A percentile compares a stretch with the other conserved stretches of the same genome.
phyloP scores from a whole-genome alignment of 2,329 filamentous ascomycete genomes.

The Xylariales sp. region DNA sequence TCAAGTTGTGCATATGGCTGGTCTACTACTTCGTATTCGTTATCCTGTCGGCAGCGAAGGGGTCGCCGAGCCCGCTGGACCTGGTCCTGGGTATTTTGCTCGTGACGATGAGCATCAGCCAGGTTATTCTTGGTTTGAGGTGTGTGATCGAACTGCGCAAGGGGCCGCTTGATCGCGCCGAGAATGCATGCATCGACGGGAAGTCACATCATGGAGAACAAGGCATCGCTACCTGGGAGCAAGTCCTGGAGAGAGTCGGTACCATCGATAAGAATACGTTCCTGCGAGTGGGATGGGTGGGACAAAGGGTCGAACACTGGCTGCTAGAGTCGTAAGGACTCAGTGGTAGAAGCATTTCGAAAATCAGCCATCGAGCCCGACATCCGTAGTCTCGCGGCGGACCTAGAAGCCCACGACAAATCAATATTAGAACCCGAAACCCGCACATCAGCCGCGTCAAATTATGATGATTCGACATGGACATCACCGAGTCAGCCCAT shows the following conservation, averaged over 20 bases:
- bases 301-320: neutral
- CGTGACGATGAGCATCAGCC: slow-evolving; percentile 6
- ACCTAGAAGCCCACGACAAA: neutral
- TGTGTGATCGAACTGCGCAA: slow-evolving; percentile 11
- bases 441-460: neutral
- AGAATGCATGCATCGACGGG: neutral
- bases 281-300: neutral
- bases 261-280: neutral
- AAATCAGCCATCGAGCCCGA: too few species aligned
- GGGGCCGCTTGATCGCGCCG: slow-evolving; percentile 1
- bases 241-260: slow-evolving; percentile 5
- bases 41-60: slow-evolving; percentile 4
- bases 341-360: neutral
- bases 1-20: slow-evolving; percentile 15
- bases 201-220: neutral
- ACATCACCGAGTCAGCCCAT: neutral
- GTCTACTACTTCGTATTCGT: slow-evolving; percentile 11
- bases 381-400: too few species aligned
- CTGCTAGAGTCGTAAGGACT: slow-evolving; percentile 2
- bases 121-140: slow-evolving; percentile 11
- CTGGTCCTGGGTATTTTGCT: slow-evolving; percentile 11
- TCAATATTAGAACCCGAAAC: neutral
- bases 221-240: neutral
- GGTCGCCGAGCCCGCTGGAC: slow-evolving; percentile 5
- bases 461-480: slow-evolving; percentile 2